These are phyloP conservation scores for Coemansia sp. DNA, from an alignment of 192 early-diverging fungal species.

Conservation along the genomic window DNA sequence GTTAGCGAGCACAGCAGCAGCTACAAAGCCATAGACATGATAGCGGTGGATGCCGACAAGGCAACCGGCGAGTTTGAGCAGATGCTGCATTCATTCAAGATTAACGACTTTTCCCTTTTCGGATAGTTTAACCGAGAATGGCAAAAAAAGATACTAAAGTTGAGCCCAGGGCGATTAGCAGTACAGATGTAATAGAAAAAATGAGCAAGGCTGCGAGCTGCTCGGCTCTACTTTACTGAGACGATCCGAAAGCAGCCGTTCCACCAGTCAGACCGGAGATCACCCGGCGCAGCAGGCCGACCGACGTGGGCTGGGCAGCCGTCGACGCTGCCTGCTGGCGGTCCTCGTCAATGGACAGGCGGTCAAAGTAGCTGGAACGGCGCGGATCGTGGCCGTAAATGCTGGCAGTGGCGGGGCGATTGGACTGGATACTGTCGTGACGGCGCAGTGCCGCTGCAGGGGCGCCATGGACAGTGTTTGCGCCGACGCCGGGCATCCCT, in stretches of 20 bases:
- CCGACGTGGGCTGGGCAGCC: conserved; percentile 12
- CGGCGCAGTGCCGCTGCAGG: conserved; percentile 17
- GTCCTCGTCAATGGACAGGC: conserved; percentile 37
- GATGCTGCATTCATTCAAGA: conserved; percentile 10
- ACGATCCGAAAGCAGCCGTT: conserved; percentile 23
- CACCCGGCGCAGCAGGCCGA: conserved; percentile 33
- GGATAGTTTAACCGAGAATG: no score
- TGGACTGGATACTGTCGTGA: conserved; percentile 11
- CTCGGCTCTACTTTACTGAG: conserved; percentile 27
- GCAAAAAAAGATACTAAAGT: no score
- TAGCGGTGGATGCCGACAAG: background rate
- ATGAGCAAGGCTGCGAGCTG: background rate
- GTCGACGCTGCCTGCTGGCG: conserved; percentile 25
- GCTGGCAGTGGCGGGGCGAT: conserved; percentile 18
- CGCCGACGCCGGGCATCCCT: background rate
- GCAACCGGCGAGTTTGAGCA: conserved; percentile 3
- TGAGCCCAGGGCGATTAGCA: no score
- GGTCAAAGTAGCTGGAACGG: conserved; percentile 46
- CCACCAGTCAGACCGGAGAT: conserved; percentile 44
- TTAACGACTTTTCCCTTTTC: conserved; percentile 22
- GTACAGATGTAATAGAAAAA: conserved; percentile 1
- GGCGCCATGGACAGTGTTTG: background rate
- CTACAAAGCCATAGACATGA: background rate
- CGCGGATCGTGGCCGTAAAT: conserved; percentile 40
- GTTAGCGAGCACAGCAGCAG: conserved; percentile 43